phyloP scores from a whole-genome alignment of 805 yeast species.

The Saccharomycopsis guyanensis region DNA sequence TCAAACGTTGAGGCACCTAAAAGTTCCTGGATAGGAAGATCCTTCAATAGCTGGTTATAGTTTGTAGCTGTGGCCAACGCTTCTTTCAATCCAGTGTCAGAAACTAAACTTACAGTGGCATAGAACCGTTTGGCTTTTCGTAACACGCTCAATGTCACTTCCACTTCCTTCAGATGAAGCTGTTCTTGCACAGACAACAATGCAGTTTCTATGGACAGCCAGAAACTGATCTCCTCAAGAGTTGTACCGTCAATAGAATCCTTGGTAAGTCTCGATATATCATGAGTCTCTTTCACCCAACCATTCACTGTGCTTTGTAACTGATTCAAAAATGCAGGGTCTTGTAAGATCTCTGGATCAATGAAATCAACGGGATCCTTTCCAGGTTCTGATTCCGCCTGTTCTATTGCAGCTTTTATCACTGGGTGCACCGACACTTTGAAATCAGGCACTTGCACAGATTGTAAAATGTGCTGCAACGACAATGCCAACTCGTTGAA shows the following conservation, averaged over 20 bases:
- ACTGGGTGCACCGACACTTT: slow-evolving; percentile 42
- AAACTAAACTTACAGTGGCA: slow-evolving; percentile 61
- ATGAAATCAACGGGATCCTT: slow-evolving; percentile 26
- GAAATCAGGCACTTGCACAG: slow-evolving; percentile 63
- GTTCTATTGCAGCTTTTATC: slow-evolving; percentile 34
- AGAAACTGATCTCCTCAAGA: slow-evolving; percentile 64
- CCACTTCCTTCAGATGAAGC: slow-evolving; percentile 44
- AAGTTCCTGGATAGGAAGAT: slow-evolving; percentile 60
- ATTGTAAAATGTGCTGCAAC: slow-evolving; percentile 58
- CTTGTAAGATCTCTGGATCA: slow-evolving; percentile 34
- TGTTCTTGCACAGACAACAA: slow-evolving; percentile 51
- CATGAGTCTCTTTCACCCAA: slow-evolving; percentile 64
- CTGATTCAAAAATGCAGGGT: slow-evolving; percentile 52
- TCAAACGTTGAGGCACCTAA: slow-evolving; percentile 38
- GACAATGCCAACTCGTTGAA: slow-evolving; percentile 62
- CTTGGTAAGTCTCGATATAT: slow-evolving; percentile 45
- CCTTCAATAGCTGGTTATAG: slow-evolving; percentile 59
- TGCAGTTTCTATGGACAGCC: slow-evolving; percentile 66
- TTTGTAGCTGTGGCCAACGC: slow-evolving; percentile 42
- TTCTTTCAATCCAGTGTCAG: slow-evolving; percentile 62
- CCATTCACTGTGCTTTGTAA: slow-evolving; percentile 62
- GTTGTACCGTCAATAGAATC: slow-evolving; percentile 49
- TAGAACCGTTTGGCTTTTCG: slow-evolving; percentile 71
- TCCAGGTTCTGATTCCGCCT: slow-evolving; percentile 19
- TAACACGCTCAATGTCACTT: slow-evolving; percentile 50